Evolutionary conservation across 2,329 filamentous ascomycete genomes (phyloP), one percentile per base, ranked within the genome.

Genomic region (Aspergillus fumigatiaffinis): DNA sequence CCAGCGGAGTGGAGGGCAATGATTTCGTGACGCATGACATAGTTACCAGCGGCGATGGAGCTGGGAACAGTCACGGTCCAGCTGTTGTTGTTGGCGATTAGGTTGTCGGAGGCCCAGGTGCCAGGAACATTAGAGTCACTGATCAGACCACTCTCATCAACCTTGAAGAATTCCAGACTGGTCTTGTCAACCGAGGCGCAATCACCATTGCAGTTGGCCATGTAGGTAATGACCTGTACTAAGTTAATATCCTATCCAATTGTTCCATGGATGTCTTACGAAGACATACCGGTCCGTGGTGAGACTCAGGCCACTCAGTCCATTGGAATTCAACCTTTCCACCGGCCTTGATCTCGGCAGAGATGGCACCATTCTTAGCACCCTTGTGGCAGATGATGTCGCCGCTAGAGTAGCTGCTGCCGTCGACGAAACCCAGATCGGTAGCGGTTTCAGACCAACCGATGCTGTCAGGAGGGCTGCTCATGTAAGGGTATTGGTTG

Each of bases 381-480:
- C 74, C 73, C 69, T 78, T 78, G 77, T 89, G 86, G 77, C 85
- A 87, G 73, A 85, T 83, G 62, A 87, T 86, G 66, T 86, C 78
- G 35, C 77, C 58, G 32, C 70, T 68, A 25, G 71, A 68, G 71
- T 83, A 86, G 57, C 73, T 72, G 44, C 68, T 64, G 1, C 77
- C 78, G 17, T 77, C 70, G 56, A 86, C 74, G 67, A 79, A 86
- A 29, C 83, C 83, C 61, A 81, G 76, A 65, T 84, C 82, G 41
- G 79, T 77, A 51, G 77, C 78, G 5, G 75, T 69, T 49, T 78
- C 80, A 17, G 76, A 76, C 85, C 85, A 87, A 60, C 79, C 85
- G 52, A 84, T 80, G 25, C 74, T 71, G 17, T 74, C 66, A 1
- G 79, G 79, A 20, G 71, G 70, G n/a, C 69, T 63, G 25, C 59